These are phyloP conservation scores for Arthrinium puccinioides DNA, from an alignment of 2,329 filamentous ascomycete genomes.

Conservation along the genomic window DNA sequence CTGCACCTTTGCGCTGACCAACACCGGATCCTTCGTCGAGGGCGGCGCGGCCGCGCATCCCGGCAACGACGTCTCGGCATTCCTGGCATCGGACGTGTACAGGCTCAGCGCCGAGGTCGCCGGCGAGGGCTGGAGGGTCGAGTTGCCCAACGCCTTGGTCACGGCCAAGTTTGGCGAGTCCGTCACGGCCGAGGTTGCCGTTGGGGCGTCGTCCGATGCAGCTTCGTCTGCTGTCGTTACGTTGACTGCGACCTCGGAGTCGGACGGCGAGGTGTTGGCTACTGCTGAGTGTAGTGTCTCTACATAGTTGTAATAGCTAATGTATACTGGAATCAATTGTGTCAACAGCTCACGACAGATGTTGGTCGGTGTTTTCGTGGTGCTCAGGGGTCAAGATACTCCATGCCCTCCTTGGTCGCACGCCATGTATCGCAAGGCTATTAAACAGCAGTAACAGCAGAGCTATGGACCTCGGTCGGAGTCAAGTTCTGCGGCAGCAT, in stretches of 20 bases:
- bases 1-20: constrained; percentile 39
- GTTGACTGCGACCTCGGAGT: constrained; percentile 38
- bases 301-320: background rate
- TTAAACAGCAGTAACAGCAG: too few relatives aligned
- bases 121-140: constrained; percentile 37
- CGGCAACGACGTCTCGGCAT: constrained; percentile 28
- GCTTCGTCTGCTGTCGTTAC: constrained; percentile 29
- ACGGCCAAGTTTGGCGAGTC: constrained; percentile 31
- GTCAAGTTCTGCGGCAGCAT: too few relatives aligned
- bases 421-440: too few relatives aligned
- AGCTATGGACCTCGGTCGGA: too few relatives aligned
- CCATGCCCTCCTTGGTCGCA: too few relatives aligned
- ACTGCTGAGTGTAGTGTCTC: constrained; percentile 19
- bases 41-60: constrained; percentile 19
- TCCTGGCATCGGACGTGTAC: constrained; percentile 38
- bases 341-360: too few relatives aligned
- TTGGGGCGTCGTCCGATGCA: constrained; percentile 24
- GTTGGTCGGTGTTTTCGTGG: too few relatives aligned
- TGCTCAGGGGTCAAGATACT: too few relatives aligned
- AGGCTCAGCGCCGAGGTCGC: constrained; percentile 35
- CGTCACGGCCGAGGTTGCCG: constrained; percentile 32
- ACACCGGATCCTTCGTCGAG: constrained; percentile 30
- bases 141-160: constrained; percentile 32
- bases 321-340: too few relatives aligned
- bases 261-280: constrained; percentile 22